phyloP scores from a whole-genome alignment of 768 basidiomycete species.

The Rhizopogon rudus region DNA sequence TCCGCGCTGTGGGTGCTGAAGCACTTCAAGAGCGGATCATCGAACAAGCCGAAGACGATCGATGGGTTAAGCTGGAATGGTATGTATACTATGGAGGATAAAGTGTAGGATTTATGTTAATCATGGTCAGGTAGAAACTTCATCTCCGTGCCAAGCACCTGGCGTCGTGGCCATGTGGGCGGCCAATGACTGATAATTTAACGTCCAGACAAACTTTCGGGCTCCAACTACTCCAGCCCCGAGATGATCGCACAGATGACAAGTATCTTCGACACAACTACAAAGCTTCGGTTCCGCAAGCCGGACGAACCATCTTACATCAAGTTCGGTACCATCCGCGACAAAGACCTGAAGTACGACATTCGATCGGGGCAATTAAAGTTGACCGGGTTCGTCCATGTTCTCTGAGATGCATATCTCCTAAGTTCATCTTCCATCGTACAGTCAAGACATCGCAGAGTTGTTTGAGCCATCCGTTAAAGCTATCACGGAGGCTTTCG shows the following conservation, averaged over 20 bases:
- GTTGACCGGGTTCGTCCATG: neutral
- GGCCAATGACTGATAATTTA: neutral
- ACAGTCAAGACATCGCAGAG: neutral
- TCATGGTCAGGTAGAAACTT: constrained; percentile 26
- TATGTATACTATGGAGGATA: constrained; percentile 6
- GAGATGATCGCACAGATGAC: constrained; percentile 29
- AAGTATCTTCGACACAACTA: constrained; percentile 28
- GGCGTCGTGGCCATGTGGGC: neutral
- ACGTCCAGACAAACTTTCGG: constrained; percentile 20
- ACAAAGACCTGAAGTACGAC: constrained; percentile 27
- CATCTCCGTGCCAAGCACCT: constrained; percentile 29
- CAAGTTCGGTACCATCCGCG: constrained; percentile 31
- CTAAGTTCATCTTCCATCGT: neutral
- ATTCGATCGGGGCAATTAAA: constrained; percentile 19
- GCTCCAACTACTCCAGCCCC: constrained; percentile 21
- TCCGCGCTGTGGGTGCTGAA: constrained; percentile 41
- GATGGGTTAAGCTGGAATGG: constrained; percentile 37
- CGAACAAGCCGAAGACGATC: constrained; percentile 33
- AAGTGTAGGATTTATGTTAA: neutral
- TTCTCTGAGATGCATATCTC: neutral
- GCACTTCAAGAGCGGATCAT: constrained; percentile 29
- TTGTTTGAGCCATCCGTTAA: neutral
- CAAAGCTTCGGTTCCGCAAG: constrained; percentile 37
- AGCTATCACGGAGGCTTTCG: neutral
- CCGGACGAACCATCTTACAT: constrained; percentile 29